Percentiles rank a stretch among this genome's conserved stretches.
These are phyloP conservation scores for Suhomyces xylopsoci DNA, from an alignment of 805 yeast genomes.

Conservation along the genomic window DNA sequence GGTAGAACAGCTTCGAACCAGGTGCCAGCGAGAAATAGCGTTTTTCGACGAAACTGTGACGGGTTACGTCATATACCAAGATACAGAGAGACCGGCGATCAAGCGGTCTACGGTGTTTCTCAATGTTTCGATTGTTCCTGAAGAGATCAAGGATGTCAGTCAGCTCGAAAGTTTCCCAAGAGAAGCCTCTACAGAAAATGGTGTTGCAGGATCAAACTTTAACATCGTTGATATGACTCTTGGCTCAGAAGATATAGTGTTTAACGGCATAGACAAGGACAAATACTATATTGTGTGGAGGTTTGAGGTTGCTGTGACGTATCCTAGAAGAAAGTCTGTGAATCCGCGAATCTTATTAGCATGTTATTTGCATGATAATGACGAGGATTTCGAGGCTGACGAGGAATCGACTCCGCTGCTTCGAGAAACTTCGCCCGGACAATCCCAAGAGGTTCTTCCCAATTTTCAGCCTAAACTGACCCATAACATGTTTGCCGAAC, in stretches of 20 bases:
- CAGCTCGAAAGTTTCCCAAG: not conserved
- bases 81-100: slow-evolving; percentile 3
- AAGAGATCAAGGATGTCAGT: slow-evolving; percentile 8
- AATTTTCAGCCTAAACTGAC: slow-evolving; percentile 17
- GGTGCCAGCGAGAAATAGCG: slow-evolving; percentile 13
- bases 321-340: slow-evolving; percentile 28
- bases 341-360: slow-evolving; percentile 24
- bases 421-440: not conserved
- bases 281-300: slow-evolving; percentile 23
- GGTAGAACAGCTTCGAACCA: not conserved
- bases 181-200: not conserved
- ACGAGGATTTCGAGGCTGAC: slow-evolving; percentile 1
- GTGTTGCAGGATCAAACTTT: not conserved
- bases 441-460: slow-evolving; percentile 8
- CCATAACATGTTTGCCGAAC: slow-evolving; percentile 15
- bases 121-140: slow-evolving; percentile 19
- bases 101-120: slow-evolving; percentile 12
- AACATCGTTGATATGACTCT: slow-evolving; percentile 8
- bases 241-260: slow-evolving; percentile 10
- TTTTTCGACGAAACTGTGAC: slow-evolving; percentile 31
- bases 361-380: slow-evolving; percentile 15
- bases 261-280: slow-evolving; percentile 7
- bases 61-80: slow-evolving; percentile 25
- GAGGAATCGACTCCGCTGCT: not conserved
- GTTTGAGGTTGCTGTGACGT: slow-evolving; percentile 26